Percentiles rank a stretch among this genome's conserved stretches.
These are phyloP conservation scores for Russula sp. DNA, from an alignment of 768 basidiomycete genomes.

Conservation along the genomic window DNA sequence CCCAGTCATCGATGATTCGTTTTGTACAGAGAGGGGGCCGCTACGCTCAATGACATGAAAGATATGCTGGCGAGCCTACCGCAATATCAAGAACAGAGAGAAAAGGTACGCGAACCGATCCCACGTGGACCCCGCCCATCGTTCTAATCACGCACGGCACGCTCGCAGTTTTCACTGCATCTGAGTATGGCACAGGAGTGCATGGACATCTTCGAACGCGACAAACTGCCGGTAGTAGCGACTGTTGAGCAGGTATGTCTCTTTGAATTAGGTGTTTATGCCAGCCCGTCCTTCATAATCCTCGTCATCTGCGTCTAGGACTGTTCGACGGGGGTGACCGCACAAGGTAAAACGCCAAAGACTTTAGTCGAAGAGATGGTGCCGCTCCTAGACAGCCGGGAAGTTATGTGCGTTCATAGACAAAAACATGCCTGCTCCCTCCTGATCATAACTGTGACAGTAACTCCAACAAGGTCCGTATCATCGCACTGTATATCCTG, in stretches of 20 bases:
- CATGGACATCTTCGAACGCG: slow-evolving; percentile 87
- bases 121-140: neutral
- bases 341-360: slow-evolving; percentile 93
- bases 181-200: slow-evolving; percentile 97
- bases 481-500: slow-evolving; percentile 93
- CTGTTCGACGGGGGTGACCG: slow-evolving; percentile 87
- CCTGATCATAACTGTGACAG: slow-evolving; percentile 34
- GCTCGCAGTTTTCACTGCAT: slow-evolving; percentile 81
- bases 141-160: neutral
- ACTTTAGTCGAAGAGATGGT: slow-evolving; percentile 98
- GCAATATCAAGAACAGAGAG: slow-evolving; percentile 90
- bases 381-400: slow-evolving; percentile 80
- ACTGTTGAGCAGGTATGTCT: slow-evolving; percentile 77
- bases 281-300: neutral
- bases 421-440: neutral
- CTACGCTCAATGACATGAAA: slow-evolving; percentile 95
- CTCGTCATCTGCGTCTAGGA: slow-evolving; percentile 41
- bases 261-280: neutral
- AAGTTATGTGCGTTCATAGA: slow-evolving; percentile 54
- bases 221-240: slow-evolving; percentile 75
- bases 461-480: slow-evolving; percentile 87
- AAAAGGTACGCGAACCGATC: slow-evolving; percentile 54
- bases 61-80: slow-evolving; percentile 96
- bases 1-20: neutral
- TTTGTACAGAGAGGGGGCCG: slow-evolving; percentile 58